Base-by-base conservation (phyloP, 2,329 filamentous ascomycete genomes). In the Neonectria punicea region DNA sequence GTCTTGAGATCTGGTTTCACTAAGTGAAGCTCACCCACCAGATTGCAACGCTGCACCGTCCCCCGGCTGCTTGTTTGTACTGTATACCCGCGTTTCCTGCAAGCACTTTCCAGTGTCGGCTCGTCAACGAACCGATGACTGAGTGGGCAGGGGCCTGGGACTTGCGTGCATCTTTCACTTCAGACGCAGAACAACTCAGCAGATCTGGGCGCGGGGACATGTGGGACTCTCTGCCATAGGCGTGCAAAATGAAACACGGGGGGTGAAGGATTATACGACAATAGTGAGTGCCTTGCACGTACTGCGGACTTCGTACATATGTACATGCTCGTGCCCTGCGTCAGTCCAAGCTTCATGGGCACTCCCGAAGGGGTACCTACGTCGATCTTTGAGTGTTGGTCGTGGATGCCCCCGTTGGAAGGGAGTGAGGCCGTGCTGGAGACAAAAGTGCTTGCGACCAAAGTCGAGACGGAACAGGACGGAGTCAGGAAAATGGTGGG, bases 361-460 rank as follows among this genome's bases (percentile, higher is more conserved):
- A 32, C 53, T 67, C 50, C 64, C 58, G 53, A 25, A 25, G 53
- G 46, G 55, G 61, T 51, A 56, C 55, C 56, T 67, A 56, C 55
- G 60, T 67, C 70, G 68, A 66, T 63, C 68, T 64, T 63, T 46
- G 43, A 39, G 61, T 59, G 34, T 66, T 60, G 66, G 66, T 63
- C 62, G 65, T 39, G 50, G 41, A 20, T 39, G 30, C 5, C 53
- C 53, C 16, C 25, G 22, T 28, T 53, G 14, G 25, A 43, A 34
- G 34, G 18, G 39, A n/a, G 8, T 3, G 58, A 28, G 51, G 36
- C 61, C 64, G 46, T 64, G 61, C 64, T 64, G 6, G 58, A 58
- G 53, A 49, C 61, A 57, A 41, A 49, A 11, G n/a, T 43, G n/a
- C 39, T 43, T 43, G 39, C 25, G 5, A 25, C 25, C 25, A 36